Evolutionary conservation across 2,329 filamentous ascomycete genomes (phyloP), one percentile per base, ranked within the genome.

Genomic region (Cercospora canescens): DNA sequence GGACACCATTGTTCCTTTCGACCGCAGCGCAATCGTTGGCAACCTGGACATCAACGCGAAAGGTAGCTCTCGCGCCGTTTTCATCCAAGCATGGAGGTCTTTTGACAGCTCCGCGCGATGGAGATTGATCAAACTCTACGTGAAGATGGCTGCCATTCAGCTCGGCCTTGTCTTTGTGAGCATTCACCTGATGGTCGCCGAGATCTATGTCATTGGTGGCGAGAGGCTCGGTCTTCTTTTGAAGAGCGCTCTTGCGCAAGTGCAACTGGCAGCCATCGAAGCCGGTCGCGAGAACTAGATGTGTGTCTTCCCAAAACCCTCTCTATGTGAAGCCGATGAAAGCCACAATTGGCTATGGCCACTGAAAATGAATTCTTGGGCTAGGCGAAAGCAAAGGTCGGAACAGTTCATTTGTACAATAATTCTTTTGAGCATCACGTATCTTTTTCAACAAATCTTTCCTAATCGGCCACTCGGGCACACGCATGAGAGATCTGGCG

Each of bases 1-100:
- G 71, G 90, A 96, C 80, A 88, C 92, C 28, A 91, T 97, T 70
- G 89, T 98, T 37, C 90, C 92, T 34, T 97, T 98, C 74, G 94
- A 98, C 83, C 91, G 93, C 70, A 90, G 89, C 32, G 90, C 89
- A 76, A 87, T 94, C 30, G 87, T 90, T 70, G 74, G 72, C 37
- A 89, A 91, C n/a, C 86, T 87, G 66, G 85, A 93, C 58, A 82
- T 93, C n/a, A 89, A 88, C 66, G 92, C 91, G 62, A 86, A 84
- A 69, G 91, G 92, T 70, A 70, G 70, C 66, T 65, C 69, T 57
- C 66, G 69, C 57, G 84, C 92, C 68, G 87, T 90, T 45, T 85
- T 94, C 74, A 77, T 86, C 58, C 90, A 94, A 73, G 93, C 93
- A 1, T 94, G 93, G 91, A 85, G 84, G 73, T 91, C 88, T 37